Conservation (phyloP, 192 early-diverging fungal genomes). For the Coemansia sp. region DNA sequence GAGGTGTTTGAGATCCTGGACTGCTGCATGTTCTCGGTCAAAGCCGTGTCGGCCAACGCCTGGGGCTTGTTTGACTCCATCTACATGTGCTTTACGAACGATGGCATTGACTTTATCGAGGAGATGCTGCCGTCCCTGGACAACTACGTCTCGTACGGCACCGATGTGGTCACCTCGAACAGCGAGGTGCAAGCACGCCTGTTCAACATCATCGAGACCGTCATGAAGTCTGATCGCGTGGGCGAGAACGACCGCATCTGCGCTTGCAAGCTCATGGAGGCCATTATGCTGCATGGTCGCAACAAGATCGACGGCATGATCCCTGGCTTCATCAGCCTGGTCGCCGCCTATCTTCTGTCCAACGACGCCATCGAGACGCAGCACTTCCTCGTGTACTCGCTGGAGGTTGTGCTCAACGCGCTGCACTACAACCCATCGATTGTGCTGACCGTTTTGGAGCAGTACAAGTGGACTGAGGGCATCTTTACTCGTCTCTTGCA, state of each 20-base stretch:
- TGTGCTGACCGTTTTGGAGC: constrained; percentile 77
- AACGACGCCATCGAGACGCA: constrained; percentile 64
- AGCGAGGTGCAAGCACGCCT: constrained; percentile 71
- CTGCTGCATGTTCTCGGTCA: constrained; percentile 81
- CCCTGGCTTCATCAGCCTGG: constrained; percentile 71
- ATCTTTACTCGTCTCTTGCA: constrained; percentile 84
- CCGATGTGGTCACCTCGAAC: constrained; percentile 70
- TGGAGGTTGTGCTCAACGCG: constrained; percentile 84
- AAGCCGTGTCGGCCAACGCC: constrained; percentile 79
- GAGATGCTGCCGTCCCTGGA: constrained; percentile 91
- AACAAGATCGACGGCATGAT: constrained; percentile 77
- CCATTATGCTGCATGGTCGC: constrained; percentile 81
- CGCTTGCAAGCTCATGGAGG: constrained; percentile 85
- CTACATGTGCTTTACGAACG: constrained; percentile 77
- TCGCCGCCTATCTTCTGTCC: constrained; percentile 65
- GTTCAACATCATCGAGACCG: constrained; percentile 84
- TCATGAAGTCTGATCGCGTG: constrained; percentile 76
- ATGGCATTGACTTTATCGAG: constrained; percentile 85
- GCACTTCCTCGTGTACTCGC: constrained; percentile 72
- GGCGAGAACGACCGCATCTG: constrained; percentile 79
- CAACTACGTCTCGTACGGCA: constrained; percentile 90
- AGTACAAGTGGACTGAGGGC: constrained; percentile 70
- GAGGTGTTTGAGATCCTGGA: constrained; percentile 91
- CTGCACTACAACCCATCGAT: constrained; percentile 86
- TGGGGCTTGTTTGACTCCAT: constrained; percentile 84